phyloP scores from a whole-genome alignment of 805 yeast genomes.

The Candida sakaeoensis region DNA sequence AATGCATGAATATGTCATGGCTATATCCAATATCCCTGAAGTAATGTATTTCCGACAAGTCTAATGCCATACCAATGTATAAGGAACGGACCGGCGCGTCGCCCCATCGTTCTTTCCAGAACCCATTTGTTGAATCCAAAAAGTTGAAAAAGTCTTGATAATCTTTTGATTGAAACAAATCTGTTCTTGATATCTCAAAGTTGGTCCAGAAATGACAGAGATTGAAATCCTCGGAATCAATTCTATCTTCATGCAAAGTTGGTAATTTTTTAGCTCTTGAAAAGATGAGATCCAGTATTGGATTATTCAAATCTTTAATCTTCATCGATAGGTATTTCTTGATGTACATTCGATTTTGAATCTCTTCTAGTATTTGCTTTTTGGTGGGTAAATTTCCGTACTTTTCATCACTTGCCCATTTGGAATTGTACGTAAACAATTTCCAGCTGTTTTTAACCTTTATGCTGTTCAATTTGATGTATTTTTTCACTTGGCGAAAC shows the following conservation, averaged over 20 bases:
- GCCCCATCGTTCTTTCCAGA: conserved; percentile 93
- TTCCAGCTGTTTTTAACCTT: conserved; percentile 66
- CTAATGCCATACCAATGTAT: conserved; percentile 74
- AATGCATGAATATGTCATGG: conserved; percentile 78
- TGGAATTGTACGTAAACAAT: conserved; percentile 46
- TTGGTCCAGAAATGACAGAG: conserved; percentile 90
- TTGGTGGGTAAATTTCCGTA: conserved; percentile 20
- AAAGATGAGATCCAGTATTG: conserved; percentile 35
- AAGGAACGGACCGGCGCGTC: conserved; percentile 94
- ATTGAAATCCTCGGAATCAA: conserved; percentile 67
- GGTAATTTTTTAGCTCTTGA: conserved; percentile 31
- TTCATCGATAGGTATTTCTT: conserved; percentile 17
- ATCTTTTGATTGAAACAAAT: conserved; percentile 59
- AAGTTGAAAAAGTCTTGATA: conserved; percentile 67
- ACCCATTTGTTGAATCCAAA: conserved; percentile 75
- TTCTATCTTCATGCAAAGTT: conserved; percentile 46
- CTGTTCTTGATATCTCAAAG: conserved; percentile 85
- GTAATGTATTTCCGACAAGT: conserved; percentile 73
- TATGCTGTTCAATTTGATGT: conserved; percentile 43
- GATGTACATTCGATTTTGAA: conserved; percentile 27
- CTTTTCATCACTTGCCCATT: conserved; percentile 19
- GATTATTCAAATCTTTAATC: conserved; percentile 21
- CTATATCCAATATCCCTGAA: conserved; percentile 90
- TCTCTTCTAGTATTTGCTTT: conserved; percentile 21
- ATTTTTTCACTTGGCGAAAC: conserved; percentile 68